Conservation (phyloP, 768 basidiomycete genomes). For the Trametes maxima region DNA sequence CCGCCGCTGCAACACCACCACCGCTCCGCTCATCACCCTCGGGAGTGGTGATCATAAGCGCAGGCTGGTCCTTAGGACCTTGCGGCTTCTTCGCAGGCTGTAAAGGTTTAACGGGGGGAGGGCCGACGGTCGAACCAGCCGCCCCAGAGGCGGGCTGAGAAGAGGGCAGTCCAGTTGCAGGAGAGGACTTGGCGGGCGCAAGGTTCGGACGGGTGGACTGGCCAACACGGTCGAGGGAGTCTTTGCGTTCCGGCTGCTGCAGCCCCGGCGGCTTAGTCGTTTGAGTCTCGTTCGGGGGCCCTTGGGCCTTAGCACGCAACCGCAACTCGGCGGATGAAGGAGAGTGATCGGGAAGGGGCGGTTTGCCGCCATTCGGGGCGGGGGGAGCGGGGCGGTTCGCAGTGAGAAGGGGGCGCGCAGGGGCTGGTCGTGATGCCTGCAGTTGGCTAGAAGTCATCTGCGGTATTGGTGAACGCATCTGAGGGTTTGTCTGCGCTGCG, state of each 20-base stretch:
- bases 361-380: conserved; percentile 38
- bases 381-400: conserved; percentile 57
- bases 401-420: conserved; percentile 65
- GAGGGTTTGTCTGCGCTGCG: conserved; percentile 33
- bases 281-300: conserved; percentile 42
- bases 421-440: conserved; percentile 66
- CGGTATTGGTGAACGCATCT: conserved; percentile 34
- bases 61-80: conserved; percentile 31
- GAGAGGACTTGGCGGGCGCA: conserved; percentile 46
- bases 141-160: conserved; percentile 49
- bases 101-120: conserved; percentile 72
- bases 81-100: conserved; percentile 68
- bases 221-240: conserved; percentile 42
- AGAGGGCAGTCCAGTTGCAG: conserved; percentile 46
- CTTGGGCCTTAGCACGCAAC: conserved; percentile 61
- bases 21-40: conserved; percentile 50
- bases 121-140: conserved; percentile 51
- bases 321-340: conserved; percentile 69
- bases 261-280: conserved; percentile 36
- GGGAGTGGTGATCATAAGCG: conserved; percentile 51
- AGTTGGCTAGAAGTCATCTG: conserved; percentile 39
- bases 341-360: conserved; percentile 49
- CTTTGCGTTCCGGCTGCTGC: conserved; percentile 49
- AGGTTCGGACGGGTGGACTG: conserved; percentile 40
- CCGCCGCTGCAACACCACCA: conserved; percentile 65